These are phyloP conservation scores for Xylaria flabelliformis DNA, from an alignment of 495 filamentous ascomycete species.

Conservation along the genomic window DNA sequence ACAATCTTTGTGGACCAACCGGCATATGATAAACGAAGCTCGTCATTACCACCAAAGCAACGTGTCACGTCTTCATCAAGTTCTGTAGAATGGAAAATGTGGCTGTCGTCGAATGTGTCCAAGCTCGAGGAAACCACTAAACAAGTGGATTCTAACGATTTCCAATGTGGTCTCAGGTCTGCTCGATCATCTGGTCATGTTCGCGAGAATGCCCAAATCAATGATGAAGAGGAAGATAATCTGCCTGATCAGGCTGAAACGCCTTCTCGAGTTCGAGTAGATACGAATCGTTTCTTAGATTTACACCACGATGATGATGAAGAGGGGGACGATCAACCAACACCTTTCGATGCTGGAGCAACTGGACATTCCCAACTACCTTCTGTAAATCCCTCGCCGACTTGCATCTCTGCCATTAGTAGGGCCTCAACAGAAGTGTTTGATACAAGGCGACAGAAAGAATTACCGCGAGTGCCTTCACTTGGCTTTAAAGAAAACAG, in stretches of 20 bases:
- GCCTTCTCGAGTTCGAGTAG: not conserved
- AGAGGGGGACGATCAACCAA: constrained; percentile 21
- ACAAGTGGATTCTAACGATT: constrained; percentile 34
- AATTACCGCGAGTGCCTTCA: constrained; percentile 12
- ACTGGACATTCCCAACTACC: not conserved
- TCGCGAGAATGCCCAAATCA: constrained; percentile 66
- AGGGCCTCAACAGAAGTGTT: not conserved
- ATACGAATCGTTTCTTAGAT: not conserved
- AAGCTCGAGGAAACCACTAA: constrained; percentile 51
- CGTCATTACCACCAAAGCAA: constrained; percentile 37
- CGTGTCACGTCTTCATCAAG: constrained; percentile 49
- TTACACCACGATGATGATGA: constrained; percentile 31
- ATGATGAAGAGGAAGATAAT: constrained; percentile 47
- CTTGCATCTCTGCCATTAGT: not conserved
- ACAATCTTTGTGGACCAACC: constrained; percentile 39
- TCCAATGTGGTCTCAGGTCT: constrained; percentile 47
- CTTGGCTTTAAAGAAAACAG: not conserved
- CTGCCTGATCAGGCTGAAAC: not conserved
- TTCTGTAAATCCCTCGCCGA: not conserved
- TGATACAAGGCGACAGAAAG: not conserved
- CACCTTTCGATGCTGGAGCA: constrained; percentile 21
- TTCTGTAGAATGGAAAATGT: constrained; percentile 61
- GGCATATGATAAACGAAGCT: constrained; percentile 33
- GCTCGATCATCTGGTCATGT: constrained; percentile 56
- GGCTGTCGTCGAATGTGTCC: constrained; percentile 57